Percentiles rank a stretch among this genome's conserved stretches.
These are phyloP conservation scores for Hypoxylon sp. DNA, from an alignment of 2,329 filamentous ascomycete genomes.

Conservation along the genomic window DNA sequence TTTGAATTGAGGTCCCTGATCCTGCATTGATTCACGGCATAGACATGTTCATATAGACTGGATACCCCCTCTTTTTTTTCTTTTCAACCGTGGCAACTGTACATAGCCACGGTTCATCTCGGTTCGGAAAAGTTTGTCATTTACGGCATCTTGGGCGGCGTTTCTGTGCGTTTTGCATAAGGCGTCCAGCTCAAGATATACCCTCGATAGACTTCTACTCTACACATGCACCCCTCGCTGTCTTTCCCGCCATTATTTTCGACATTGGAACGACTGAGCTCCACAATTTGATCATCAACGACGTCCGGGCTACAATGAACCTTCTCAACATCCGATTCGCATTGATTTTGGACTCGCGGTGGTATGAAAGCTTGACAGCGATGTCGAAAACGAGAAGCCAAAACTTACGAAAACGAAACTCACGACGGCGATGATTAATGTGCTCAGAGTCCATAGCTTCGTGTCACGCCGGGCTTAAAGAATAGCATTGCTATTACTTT, in stretches of 20 bases:
- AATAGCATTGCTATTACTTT: slow-evolving; percentile 1
- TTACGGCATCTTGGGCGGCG: slow-evolving; percentile 48
- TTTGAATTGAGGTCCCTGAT: slow-evolving; percentile 28
- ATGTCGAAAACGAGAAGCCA: neutral
- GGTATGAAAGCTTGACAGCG: slow-evolving; percentile 1
- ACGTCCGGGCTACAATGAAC: slow-evolving; percentile 1
- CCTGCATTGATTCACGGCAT: slow-evolving; percentile 46
- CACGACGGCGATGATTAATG: slow-evolving; percentile 27
- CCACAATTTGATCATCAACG: slow-evolving; percentile 12
- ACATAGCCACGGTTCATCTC: slow-evolving; percentile 40
- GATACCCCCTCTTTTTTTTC: slow-evolving; percentile 47
- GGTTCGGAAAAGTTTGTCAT: slow-evolving; percentile 50
- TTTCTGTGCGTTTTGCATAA: slow-evolving; percentile 49
- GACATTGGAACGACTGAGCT: slow-evolving; percentile 1
- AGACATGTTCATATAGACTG: slow-evolving; percentile 52
- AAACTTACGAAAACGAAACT: slow-evolving; percentile 1
- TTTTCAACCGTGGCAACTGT: slow-evolving; percentile 38
- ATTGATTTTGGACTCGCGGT: slow-evolving; percentile 7
- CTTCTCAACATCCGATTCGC: neutral
- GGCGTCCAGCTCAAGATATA: slow-evolving; percentile 46
- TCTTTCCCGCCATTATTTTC: slow-evolving; percentile 19
- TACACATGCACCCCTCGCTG: slow-evolving; percentile 26
- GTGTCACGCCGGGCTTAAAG: slow-evolving; percentile 6
- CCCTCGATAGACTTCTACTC: slow-evolving; percentile 45
- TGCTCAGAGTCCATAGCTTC: slow-evolving; percentile 7